Evolutionary conservation across 345 rosid genomes (phyloP).

Genomic region (Gossypium ekmanianum): DNA sequence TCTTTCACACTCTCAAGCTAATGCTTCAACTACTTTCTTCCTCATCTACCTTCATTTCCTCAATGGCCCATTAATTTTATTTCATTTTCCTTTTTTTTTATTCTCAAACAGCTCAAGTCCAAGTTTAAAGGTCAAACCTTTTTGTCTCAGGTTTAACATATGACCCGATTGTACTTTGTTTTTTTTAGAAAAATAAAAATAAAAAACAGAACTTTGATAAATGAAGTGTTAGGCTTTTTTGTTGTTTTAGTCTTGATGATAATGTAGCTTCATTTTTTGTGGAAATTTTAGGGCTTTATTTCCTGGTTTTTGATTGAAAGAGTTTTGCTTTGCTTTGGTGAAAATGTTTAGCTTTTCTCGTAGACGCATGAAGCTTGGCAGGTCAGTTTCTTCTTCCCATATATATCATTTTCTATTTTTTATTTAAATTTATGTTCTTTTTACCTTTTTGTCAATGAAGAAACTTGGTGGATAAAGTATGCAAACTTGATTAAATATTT

Average conservation of each 20-base stretch:
- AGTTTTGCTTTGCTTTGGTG: constrained; percentile 11
- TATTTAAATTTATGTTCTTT: neutral
- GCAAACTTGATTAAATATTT: neutral
- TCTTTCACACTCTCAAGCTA: neutral
- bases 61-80: neutral
- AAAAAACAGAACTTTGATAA: neutral
- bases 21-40: neutral
- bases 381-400: constrained; percentile 38
- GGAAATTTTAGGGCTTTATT: constrained; percentile 22
- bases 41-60: constrained; percentile 6
- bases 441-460: neutral
- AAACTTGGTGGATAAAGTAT: neutral
- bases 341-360: constrained; percentile 84
- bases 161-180: constrained; percentile 1
- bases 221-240: neutral
- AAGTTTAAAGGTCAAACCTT: constrained; percentile 1
- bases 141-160: constrained; percentile 3
- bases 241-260: constrained; percentile 9
- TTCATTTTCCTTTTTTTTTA: neutral
- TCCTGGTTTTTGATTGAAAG: constrained; percentile 14
- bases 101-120: neutral
- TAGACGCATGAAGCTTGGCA: constrained; percentile 88
- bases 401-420: neutral
- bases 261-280: constrained; percentile 25
- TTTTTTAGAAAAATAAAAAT: neutral